Base-by-base conservation (phyloP, 2,329 filamentous ascomycete species). In the Diplodia intermedia region DNA sequence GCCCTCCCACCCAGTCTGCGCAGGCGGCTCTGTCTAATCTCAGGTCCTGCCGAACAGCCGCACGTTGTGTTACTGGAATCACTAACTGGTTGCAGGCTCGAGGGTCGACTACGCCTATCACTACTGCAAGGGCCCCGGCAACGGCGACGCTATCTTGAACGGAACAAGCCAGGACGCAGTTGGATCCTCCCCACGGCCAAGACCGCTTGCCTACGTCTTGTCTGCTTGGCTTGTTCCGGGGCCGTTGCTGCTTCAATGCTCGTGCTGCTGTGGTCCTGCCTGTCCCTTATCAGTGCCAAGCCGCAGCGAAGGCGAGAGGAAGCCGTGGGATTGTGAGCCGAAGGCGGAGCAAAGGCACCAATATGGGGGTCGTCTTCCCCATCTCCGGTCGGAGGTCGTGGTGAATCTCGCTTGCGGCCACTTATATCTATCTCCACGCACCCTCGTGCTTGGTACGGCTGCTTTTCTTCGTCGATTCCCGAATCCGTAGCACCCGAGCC, bases 281-380 rank as follows among this genome's bases (percentile, higher is more conserved):
- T 52, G 40, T 36, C 60, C 31, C 60, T 63, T 63, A 63, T 63
- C 60, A 63, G 60, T 52, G 60, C 60, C 60, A 63, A 63, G 47
- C 43, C 60, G 26, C 12, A 18, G 12, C 33, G 33, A 47, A 23
- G 12, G 43, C 26, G 40, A 31, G 47, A 62, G 36, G 40, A 62
- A 23, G 29, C 47, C 18, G 31, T 52, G 29, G 26, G 50, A 52
- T 11, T 18, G 57, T 40, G 50, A 63, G 50, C 60, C 50, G 14
- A 36, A 36, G 5, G 60, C 60, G 43, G 60, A 63, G 60, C 18
- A 29, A 15, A 40, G 23, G 23, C 6, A 31, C n/a, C 47, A 52
- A 38, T 52, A 63, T 63, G 38, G 40, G 57, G 40, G 60, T 33
- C 14, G 6, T 18, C 18, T 49, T 12, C 40, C 40, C 57, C 57